These are phyloP conservation scores for Eurotiales sp. DNA, from an alignment of 2,329 filamentous ascomycete genomes.

Conservation along the genomic window DNA sequence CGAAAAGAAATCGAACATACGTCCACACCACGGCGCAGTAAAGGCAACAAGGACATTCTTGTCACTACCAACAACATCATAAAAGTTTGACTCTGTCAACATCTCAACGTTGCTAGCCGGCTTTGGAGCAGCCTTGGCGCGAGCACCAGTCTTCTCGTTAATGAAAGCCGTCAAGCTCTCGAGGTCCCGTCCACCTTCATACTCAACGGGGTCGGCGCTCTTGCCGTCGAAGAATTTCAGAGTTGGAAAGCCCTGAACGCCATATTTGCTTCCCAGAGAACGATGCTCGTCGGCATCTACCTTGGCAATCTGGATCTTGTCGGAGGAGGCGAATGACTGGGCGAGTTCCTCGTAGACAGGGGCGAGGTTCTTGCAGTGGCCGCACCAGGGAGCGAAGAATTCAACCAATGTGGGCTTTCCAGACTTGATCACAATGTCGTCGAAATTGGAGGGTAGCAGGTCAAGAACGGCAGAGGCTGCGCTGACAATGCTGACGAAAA, in stretches of 20 bases:
- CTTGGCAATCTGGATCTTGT: constrained; percentile 84
- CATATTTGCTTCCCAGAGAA: constrained; percentile 77
- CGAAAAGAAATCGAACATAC: constrained; percentile 54
- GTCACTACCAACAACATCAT: constrained; percentile 71
- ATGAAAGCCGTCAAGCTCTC: constrained; percentile 81
- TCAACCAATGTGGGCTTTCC: constrained; percentile 95
- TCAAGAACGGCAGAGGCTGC: constrained; percentile 73
- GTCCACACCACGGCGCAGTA: constrained; percentile 97
- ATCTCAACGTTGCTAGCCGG: constrained; percentile 72
- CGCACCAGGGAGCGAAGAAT: constrained; percentile 98
- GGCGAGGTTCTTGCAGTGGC: constrained; percentile 97
- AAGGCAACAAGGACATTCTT: constrained; percentile 94
- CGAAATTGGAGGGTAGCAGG: constrained; percentile 86
- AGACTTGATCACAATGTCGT: constrained; percentile 80
- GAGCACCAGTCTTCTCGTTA: constrained; percentile 78
- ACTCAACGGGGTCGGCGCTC: constrained; percentile 78
- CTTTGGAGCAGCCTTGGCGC: constrained; percentile 61
- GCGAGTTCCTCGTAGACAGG: constrained; percentile 93
- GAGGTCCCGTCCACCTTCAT: constrained; percentile 80
- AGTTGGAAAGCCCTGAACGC: constrained; percentile 91
- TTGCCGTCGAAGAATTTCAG: constrained; percentile 98
- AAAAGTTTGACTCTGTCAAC: constrained; percentile 77
- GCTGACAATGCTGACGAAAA: constrained; percentile 53
- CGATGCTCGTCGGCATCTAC: constrained; percentile 92
- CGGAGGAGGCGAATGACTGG: constrained; percentile 65